Evolutionary conservation across 1,284 basidiomycete species (phyloP).

Genomic region (Irpex rosettiformis): DNA sequence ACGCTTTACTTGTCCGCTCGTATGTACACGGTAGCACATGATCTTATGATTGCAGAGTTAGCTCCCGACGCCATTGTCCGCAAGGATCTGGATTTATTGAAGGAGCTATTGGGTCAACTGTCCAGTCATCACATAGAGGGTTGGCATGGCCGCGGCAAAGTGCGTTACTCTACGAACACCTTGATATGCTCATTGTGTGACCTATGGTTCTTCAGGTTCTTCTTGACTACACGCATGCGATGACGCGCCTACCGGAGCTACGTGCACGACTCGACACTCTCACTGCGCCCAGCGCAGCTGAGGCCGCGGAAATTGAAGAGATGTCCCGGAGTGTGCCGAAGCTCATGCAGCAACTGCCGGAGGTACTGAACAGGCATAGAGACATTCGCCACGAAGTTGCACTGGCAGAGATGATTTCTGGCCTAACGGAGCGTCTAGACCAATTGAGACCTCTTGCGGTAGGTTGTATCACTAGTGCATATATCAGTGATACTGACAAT

Average conservation of each 20-base stretch:
- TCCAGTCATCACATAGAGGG: constrained; percentile 59
- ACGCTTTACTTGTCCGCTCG: constrained; percentile 73
- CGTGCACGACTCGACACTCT: constrained; percentile 42
- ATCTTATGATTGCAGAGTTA: constrained; percentile 78
- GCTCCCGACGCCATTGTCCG: constrained; percentile 88
- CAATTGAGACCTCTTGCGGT: constrained; percentile 58
- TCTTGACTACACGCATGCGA: constrained; percentile 67
- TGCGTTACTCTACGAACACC: constrained; percentile 29
- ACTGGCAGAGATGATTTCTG: constrained; percentile 68
- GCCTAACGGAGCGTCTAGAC: constrained; percentile 58
- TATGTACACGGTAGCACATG: constrained; percentile 74
- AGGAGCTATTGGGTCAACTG: constrained; percentile 71
- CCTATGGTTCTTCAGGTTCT: constrained; percentile 44
- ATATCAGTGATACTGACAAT: not conserved
- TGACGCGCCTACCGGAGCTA: constrained; percentile 58
- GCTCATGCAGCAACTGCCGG: constrained; percentile 69
- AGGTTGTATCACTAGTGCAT: constrained; percentile 24
- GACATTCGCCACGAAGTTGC: constrained; percentile 67
- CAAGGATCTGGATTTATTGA: constrained; percentile 74
- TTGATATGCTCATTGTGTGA: constrained; percentile 11
- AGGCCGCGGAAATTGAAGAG: constrained; percentile 55
- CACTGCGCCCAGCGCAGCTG: constrained; percentile 42
- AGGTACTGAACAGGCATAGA: constrained; percentile 53
- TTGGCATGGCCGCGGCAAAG: constrained; percentile 82
- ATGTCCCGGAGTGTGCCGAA: constrained; percentile 60